phyloP scores from a whole-genome alignment of 108 stramenopile genomes.

The Skeletonema tropicum region DNA sequence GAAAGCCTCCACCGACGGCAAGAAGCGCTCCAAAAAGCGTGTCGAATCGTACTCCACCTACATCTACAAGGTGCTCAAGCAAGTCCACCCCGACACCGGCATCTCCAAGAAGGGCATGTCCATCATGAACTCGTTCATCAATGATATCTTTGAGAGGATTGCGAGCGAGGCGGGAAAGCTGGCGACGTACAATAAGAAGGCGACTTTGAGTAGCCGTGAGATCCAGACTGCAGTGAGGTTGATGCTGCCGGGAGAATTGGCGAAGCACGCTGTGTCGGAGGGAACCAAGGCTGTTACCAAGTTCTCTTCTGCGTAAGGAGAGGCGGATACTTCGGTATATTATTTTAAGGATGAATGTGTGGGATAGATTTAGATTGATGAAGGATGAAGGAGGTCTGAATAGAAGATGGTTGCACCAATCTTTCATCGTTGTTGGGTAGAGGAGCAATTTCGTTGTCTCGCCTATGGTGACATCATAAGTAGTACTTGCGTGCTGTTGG shows the following conservation, averaged over 20 bases:
- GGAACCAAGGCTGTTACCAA: slow-evolving; percentile 10
- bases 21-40: slow-evolving; percentile 70
- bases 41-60: slow-evolving; percentile 86
- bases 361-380: too few species aligned
- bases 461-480: too few species aligned
- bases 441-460: too few species aligned
- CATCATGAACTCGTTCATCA: slow-evolving; percentile 96
- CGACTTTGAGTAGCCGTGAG: slow-evolving; percentile 87
- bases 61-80: too few species aligned
- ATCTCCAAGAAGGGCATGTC: slow-evolving; percentile 95
- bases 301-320: slow-evolving; percentile 7
- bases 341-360: too few species aligned
- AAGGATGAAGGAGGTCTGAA: too few species aligned
- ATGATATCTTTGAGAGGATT: too few species aligned
- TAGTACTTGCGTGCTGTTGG: too few species aligned
- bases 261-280: slow-evolving; percentile 92
- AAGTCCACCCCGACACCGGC: slow-evolving; percentile 87
- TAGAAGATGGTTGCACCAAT: too few species aligned
- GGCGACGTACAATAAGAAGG: slow-evolving; percentile 74
- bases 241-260: slow-evolving; percentile 85
- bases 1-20: too few species aligned
- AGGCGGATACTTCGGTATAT: too few species aligned
- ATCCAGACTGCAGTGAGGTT: slow-evolving; percentile 33
- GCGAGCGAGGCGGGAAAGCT: slow-evolving; percentile 89
- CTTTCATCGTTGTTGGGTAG: too few species aligned